phyloP scores from a whole-genome alignment of 768 basidiomycete genomes.

The Leucogyrophana mollusca region DNA sequence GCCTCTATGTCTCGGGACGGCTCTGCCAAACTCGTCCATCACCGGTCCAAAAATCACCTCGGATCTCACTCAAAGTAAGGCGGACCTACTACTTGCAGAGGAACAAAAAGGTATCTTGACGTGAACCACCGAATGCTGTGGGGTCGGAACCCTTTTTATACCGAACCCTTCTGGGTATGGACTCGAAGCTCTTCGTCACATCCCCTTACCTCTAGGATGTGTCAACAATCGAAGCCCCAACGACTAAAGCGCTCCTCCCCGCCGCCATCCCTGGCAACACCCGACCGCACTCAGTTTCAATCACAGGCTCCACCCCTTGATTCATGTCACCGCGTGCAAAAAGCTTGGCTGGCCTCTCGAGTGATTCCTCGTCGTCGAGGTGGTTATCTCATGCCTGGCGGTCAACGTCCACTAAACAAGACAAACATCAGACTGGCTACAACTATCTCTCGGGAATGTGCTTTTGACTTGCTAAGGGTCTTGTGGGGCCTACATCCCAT shows the following conservation, averaged over 20 bases:
- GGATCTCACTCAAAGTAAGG: conserved; percentile 26
- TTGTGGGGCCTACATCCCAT: conserved; percentile 62
- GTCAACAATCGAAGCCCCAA: conserved; percentile 20
- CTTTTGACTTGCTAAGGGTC: conserved; percentile 50
- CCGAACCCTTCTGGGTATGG: conserved; percentile 14
- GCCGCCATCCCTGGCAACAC: conserved; percentile 2
- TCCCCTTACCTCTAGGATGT: conserved; percentile 19
- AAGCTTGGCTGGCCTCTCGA: conserved; percentile 62
- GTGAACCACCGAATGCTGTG: conserved; percentile 33
- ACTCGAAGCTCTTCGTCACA: conserved; percentile 12
- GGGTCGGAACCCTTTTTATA: conserved; percentile 26
- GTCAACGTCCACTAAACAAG: conserved; percentile 60
- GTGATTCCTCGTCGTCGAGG: conserved; percentile 45
- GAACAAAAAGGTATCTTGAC: conserved; percentile 22
- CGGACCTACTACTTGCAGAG: conserved; percentile 19
- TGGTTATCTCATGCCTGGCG: conserved; percentile 58
- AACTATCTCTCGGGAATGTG: conserved; percentile 51
- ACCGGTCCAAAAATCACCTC: conserved; percentile 29
- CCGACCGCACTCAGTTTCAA: conserved; percentile 1
- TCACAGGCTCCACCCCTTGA: conserved; percentile 3
- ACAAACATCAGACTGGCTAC: conserved; percentile 58
- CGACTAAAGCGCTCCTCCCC: conserved; percentile 18
- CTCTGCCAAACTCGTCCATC: conserved; percentile 32
- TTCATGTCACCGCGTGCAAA: conserved; percentile 25
- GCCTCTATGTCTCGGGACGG: conserved; percentile 23